Evolutionary conservation across 352 stramenopile genomes (phyloP), one percentile per base, ranked within the genome.

Genomic region (Pythium myriotylum): DNA sequence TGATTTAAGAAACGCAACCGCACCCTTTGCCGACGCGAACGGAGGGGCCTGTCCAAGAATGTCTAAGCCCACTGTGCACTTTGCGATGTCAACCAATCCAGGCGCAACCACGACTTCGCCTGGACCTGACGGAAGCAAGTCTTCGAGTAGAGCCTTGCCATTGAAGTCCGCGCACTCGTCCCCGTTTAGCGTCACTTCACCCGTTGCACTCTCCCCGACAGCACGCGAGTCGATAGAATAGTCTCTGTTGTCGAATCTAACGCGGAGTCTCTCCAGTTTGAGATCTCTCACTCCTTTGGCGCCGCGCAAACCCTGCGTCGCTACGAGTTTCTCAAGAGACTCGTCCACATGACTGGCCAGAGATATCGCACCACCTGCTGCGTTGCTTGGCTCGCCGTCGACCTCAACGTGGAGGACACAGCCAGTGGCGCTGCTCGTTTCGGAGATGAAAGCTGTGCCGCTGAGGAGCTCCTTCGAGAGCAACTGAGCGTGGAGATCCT

Each of bases 1-100:
- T 5, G 42, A 56, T 54, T 81, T 74, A 14, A 86, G 63, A 20
- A 88, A 60, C 47, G 77, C 54, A 39, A 84, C 67, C 5, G 49
- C 64, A 1, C 76, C 68, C 13, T 13, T 41, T 0, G 55, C 46
- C 23, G 63, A 54, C n/a, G 14, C 41, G 9, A 70, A 39, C 4
- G 24, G 1, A 13, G 63, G 63, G 33, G 43, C 42, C 12, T 32
- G 57, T 4, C 65, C 66, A 7, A 52, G 49, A 10, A 74, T 40
- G 20, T 67, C 32, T 3, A 77, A 33, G 17, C 48, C 61, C 4
- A 66, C 59, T 0, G 61, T 60, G 45, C 69, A 76, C 16, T 73
- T 53, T 19, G 37, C 50, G 17, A 19, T 19, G 4, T 43, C 42
- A 0, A 54, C 41, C 14, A 65, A 40, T 2, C 62, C 62, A 22